A percentile compares a stretch with the other conserved stretches of the same genome.
phyloP scores from a whole-genome alignment of 2,329 filamentous ascomycete genomes.

The Aspergillus proliferans region DNA sequence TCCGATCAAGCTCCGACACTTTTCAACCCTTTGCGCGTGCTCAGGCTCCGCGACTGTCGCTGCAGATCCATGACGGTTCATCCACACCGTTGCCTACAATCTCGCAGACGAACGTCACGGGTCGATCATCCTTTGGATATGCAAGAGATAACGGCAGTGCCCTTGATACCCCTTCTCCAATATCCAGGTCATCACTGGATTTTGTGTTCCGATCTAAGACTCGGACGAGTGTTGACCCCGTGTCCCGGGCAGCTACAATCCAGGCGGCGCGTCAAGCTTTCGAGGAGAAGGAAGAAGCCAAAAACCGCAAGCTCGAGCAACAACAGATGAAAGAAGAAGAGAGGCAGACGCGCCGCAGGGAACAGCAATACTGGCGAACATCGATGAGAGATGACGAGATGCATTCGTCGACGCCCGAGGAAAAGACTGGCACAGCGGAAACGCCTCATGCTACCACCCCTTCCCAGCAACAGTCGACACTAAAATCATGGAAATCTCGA shows the following conservation, averaged over 20 bases:
- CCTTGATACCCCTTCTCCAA: slow-evolving; percentile 47
- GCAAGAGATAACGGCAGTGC: slow-evolving; percentile 46
- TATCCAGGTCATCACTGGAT: slow-evolving; percentile 52
- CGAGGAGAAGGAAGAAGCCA: slow-evolving; percentile 54
- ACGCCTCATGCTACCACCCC: slow-evolving; percentile 1
- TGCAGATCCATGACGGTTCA: slow-evolving; percentile 35
- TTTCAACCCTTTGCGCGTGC: slow-evolving; percentile 25
- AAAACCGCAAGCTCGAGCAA: slow-evolving; percentile 49
- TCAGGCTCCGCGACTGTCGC: slow-evolving; percentile 26
- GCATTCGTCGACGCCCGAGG: slow-evolving; percentile 1
- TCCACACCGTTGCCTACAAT: slow-evolving; percentile 45
- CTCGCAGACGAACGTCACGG: slow-evolving; percentile 49
- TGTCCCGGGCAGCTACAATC: slow-evolving; percentile 51
- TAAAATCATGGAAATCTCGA: slow-evolving; percentile 25
- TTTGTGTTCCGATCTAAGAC: slow-evolving; percentile 48
- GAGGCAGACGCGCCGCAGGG: slow-evolving; percentile 38
- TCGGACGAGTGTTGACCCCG: slow-evolving; percentile 46
- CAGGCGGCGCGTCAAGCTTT: slow-evolving; percentile 53
- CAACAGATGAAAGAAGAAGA: slow-evolving; percentile 45
- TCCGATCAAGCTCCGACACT: slow-evolving; percentile 18
- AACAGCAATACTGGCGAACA: slow-evolving; percentile 31
- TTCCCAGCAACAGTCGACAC: slow-evolving; percentile 6
- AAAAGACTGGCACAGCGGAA: slow-evolving; percentile 8
- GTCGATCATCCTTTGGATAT: slow-evolving; percentile 43
- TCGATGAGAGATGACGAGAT: slow-evolving; percentile 11